Percentiles rank a stretch among this genome's conserved stretches.
Conservation (phyloP, 106 monocot species). For the Platanthera guangdongensis region DNA sequence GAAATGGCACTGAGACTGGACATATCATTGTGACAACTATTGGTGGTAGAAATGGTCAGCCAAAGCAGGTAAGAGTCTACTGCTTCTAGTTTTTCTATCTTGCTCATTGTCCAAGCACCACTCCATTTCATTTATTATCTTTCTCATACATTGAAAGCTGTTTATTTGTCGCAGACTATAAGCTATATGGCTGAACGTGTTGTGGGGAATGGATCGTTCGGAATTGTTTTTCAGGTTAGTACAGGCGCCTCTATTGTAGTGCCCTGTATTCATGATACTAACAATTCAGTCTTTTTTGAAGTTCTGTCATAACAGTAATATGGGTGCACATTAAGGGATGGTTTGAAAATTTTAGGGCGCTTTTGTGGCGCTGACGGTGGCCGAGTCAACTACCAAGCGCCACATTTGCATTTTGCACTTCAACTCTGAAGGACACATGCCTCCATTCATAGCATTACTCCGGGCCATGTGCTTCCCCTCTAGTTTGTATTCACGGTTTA, state of each 20-base stretch:
- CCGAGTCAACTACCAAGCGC: no score
- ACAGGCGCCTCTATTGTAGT: background rate
- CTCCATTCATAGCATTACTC: no score
- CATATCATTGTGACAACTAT: slow-evolving; percentile 30
- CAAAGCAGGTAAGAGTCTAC: slow-evolving; percentile 16
- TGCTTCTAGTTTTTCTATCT: background rate
- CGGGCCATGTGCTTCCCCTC: no score
- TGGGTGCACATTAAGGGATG: no score
- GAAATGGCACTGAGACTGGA: slow-evolving; percentile 27
- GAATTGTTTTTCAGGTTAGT: slow-evolving; percentile 29
- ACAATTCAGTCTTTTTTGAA: no score
- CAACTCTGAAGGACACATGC: no score
- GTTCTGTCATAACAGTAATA: no score
- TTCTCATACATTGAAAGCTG: background rate
- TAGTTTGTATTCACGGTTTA: no score
- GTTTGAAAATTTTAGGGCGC: no score
- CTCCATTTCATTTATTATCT: background rate
- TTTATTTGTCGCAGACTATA: slow-evolving; percentile 19
- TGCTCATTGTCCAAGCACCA: background rate
- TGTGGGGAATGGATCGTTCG: slow-evolving; percentile 31
- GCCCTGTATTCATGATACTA: no score
- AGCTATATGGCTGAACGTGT: slow-evolving; percentile 38
- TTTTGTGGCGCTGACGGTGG: no score
- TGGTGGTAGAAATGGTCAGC: slow-evolving; percentile 45
- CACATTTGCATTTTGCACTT: no score